Percentiles rank a stretch among this genome's conserved stretches.
These are phyloP conservation scores for Fraxinus nigra DNA, from an alignment of 305 asterid genomes.

Conservation along the genomic window DNA sequence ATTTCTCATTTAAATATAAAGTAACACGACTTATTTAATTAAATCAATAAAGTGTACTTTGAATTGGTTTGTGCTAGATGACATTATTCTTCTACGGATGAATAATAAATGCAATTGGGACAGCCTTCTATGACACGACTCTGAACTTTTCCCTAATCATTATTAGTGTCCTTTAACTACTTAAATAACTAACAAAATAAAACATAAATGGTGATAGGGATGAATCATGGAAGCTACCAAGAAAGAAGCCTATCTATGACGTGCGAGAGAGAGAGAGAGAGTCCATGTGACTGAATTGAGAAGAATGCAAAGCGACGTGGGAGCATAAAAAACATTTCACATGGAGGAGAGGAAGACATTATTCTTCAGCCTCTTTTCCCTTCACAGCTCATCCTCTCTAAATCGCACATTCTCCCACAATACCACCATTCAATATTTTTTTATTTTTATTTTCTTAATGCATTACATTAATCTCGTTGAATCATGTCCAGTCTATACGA, in stretches of 20 bases:
- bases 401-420: constrained; percentile 17
- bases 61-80: no score
- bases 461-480: neutral
- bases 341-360: constrained; percentile 47
- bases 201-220: constrained; percentile 17
- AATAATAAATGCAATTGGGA: constrained; percentile 13
- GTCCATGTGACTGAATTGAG: constrained; percentile 52
- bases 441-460: neutral
- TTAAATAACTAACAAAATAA: neutral
- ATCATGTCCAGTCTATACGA: neutral
- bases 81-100: no score
- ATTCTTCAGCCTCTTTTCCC: constrained; percentile 40
- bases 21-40: no score
- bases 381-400: constrained; percentile 37
- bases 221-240: constrained; percentile 29
- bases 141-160: constrained; percentile 49
- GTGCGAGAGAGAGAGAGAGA: constrained; percentile 19
- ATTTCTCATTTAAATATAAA: no score
- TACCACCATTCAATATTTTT: neutral
- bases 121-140: constrained; percentile 33
- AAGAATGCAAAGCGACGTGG: constrained; percentile 53
- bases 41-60: no score
- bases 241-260: neutral
- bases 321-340: constrained; percentile 54
- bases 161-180: constrained; percentile 34